Evolutionary conservation across 805 yeast species (phyloP).

Genomic region (Myxozyma melibiosi): DNA sequence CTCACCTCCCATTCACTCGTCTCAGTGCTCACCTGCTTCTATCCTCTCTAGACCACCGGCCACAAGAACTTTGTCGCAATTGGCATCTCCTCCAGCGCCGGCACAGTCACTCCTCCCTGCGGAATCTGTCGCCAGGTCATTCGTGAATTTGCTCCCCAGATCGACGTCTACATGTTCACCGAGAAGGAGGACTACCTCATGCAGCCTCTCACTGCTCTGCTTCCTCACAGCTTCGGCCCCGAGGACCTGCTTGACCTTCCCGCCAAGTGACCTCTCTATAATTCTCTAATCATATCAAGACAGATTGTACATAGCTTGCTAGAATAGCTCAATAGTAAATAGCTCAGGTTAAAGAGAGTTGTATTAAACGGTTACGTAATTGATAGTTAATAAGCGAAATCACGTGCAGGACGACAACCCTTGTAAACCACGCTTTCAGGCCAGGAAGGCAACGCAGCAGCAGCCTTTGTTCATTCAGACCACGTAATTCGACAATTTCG

Average conservation of each 20-base stretch:
- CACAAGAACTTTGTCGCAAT: conserved; percentile 54
- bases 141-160: conserved; percentile 68
- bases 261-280: background rate
- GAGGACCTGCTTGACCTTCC: conserved; percentile 49
- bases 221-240: conserved; percentile 89
- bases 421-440: too few species aligned
- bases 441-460: too few species aligned
- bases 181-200: conserved; percentile 49
- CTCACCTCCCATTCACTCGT: background rate
- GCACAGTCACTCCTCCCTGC: conserved; percentile 75
- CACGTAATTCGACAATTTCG: background rate
- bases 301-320: too few species aligned
- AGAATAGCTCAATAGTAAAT: too few species aligned
- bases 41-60: conserved; percentile 38
- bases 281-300: too few species aligned
- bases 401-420: background rate
- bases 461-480: background rate
- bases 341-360: background rate
- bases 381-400: background rate
- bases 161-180: conserved; percentile 72
- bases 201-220: conserved; percentile 54
- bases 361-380: background rate
- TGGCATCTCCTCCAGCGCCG: conserved; percentile 65
- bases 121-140: conserved; percentile 93
- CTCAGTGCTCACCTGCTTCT: too few species aligned